Base-by-base conservation (phyloP, 1,284 basidiomycete species). In the Malassezia arunalokei region DNA sequence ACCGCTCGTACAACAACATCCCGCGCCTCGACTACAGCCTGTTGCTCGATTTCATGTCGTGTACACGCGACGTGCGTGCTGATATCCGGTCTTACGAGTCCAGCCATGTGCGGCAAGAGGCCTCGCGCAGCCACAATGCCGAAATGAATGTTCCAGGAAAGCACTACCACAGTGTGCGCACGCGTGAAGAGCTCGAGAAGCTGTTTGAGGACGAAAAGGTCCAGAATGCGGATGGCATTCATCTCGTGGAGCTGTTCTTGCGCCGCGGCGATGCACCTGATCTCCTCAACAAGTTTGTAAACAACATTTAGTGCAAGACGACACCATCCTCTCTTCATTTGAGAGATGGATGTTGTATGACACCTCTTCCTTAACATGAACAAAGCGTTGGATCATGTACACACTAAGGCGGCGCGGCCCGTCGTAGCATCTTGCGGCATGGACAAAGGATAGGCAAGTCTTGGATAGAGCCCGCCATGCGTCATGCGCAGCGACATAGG, bases 91-190 rank as follows among this genome's bases (percentile, higher is more conserved):
- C 47, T 12, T 9, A 15, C 12, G 15, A 41, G 15, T 9, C 39
- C 38, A 28, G 15, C 28, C 32, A 40, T 17, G 39, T 39, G 12
- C 44, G 44, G 7, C 47, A 50, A 1, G 29, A 54, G 54, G 33
- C 33, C 3, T 15, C 11, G 5, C 33, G 15, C 15, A 60, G 58
- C 40, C 65, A 70, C 53, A 65, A 54, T 55, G 75, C 77, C 6
- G 78, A 83, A 45, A 75, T 79, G n/a, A 32, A 53, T 52, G 56
- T 58, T 2, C 78, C 78, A 60, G 75, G 76, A 47, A 74, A 78
- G 43, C 77, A 76, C 61, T 85, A 84, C 20, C 83, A 83, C 68
- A 81, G 77, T 7, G 83, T 85, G 43, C 67, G 71, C 54, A 83
- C 77, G 47, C 85, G 83, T 72, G 57, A 73, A 4, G 83, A 84